Evolutionary conservation across 176 grass and related monocot species (phyloP).

Genomic region (Dactylis glomerata): DNA sequence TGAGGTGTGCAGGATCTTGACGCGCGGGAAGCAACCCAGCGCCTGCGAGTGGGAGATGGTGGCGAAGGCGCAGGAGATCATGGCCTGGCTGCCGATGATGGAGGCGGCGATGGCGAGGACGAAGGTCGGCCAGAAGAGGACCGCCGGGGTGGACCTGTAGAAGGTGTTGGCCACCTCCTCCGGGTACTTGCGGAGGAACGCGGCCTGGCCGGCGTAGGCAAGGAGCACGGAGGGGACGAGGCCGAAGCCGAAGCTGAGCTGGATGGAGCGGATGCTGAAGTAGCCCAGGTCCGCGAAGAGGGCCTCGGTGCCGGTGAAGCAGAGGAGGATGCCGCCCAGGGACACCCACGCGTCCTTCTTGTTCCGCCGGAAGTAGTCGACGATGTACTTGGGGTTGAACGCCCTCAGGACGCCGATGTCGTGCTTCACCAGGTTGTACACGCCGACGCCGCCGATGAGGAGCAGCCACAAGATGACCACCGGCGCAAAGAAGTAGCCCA

Average conservation of each 20-base stretch:
- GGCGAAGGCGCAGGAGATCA: slow-evolving; percentile 70
- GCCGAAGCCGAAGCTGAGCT: slow-evolving; percentile 48
- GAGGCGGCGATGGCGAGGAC: slow-evolving; percentile 50
- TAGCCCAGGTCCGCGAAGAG: slow-evolving; percentile 70
- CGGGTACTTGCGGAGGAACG: slow-evolving; percentile 36
- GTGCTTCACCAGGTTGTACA: slow-evolving; percentile 45
- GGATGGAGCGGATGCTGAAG: slow-evolving; percentile 66
- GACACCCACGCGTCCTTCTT: slow-evolving; percentile 38
- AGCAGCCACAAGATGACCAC: slow-evolving; percentile 46
- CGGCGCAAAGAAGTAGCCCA: slow-evolving; percentile 52
- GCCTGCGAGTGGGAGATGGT: slow-evolving; percentile 60
- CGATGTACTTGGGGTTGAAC: slow-evolving; percentile 52
- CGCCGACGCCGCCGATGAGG: slow-evolving; percentile 50
- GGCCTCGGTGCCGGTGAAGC: slow-evolving; percentile 66
- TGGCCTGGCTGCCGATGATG: slow-evolving; percentile 65
- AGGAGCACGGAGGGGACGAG: slow-evolving; percentile 57
- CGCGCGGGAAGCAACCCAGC: slow-evolving; percentile 61
- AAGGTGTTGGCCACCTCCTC: slow-evolving; percentile 45
- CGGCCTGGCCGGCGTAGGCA: slow-evolving; percentile 71
- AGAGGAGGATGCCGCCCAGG: slow-evolving; percentile 60
- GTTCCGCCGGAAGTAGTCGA: slow-evolving; percentile 40
- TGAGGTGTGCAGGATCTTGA: slow-evolving; percentile 59
- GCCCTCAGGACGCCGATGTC: slow-evolving; percentile 47
- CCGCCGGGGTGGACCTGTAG: slow-evolving; percentile 48
- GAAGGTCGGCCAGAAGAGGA: slow-evolving; percentile 54